A percentile compares a stretch with the other conserved stretches of the same genome.
phyloP scores from a whole-genome alignment of 805 yeast species.

The Lipomyces chichibuensis region DNA sequence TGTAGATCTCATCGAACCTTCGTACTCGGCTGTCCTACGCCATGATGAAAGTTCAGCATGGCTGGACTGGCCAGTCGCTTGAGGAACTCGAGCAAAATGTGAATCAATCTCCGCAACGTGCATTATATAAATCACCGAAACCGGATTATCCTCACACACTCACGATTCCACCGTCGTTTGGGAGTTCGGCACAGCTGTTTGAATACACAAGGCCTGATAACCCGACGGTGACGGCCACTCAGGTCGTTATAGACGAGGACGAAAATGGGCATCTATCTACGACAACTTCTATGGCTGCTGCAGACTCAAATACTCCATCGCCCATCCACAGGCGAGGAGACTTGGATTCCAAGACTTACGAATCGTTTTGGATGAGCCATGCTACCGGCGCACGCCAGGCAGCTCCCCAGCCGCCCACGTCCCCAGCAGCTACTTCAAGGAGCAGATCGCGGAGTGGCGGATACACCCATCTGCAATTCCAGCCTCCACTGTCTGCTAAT shows the following conservation, averaged over 20 bases:
- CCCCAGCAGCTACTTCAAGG: not conserved
- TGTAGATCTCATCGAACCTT: constrained; percentile 37
- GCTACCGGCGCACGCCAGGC: not conserved
- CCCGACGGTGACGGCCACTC: not conserved
- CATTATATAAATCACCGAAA: not conserved
- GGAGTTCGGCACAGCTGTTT: not conserved
- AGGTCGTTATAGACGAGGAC: constrained; percentile 16
- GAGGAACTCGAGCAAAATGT: constrained; percentile 33
- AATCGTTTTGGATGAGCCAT: constrained; percentile 14
- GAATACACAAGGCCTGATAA: not conserved
- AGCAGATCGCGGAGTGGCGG: not conserved
- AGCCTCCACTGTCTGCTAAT: constrained; percentile 10
- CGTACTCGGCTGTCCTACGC: constrained; percentile 40
- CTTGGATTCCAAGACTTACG: constrained; percentile 14
- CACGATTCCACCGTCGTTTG: not conserved
- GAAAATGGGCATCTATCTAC: constrained; percentile 18
- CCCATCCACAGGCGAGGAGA: not conserved
- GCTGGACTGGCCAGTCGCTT: constrained; percentile 37
- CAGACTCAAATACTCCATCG: not conserved
- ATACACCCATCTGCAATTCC: constrained; percentile 14
- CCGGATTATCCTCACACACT: constrained; percentile 6
- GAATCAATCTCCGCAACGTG: not conserved
- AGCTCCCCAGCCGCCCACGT: not conserved
- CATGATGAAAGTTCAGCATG: constrained; percentile 41
- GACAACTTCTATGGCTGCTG: not conserved